A percentile compares a stretch with the other conserved stretches of the same genome.
These are phyloP conservation scores for Aschersonia sp. DNA, from an alignment of 2,329 filamentous ascomycete genomes.

Conservation along the genomic window DNA sequence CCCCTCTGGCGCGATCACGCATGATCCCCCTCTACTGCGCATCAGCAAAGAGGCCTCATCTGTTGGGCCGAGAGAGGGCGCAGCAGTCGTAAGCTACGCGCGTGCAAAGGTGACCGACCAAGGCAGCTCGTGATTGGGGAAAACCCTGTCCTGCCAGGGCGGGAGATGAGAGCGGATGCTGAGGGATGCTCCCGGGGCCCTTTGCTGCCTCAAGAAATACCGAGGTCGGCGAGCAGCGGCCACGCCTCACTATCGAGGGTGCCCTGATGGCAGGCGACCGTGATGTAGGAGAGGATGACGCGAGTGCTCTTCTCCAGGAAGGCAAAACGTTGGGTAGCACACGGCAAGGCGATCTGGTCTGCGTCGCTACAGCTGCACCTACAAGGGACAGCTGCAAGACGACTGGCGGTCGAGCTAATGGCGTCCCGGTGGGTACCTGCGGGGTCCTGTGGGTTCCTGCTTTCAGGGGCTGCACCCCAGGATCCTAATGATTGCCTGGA, in stretches of 20 bases:
- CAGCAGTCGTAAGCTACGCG: no score
- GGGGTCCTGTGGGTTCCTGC: neutral
- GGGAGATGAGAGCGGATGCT: neutral
- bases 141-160: neutral
- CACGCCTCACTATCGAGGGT: neutral
- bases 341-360: neutral
- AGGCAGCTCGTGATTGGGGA: no score
- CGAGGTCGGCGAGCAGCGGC: neutral
- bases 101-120: no score
- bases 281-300: neutral
- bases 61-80: neutral
- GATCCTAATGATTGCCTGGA: neutral
- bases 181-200: neutral
- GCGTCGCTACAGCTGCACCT: neutral
- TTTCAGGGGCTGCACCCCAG: neutral
- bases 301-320: neutral
- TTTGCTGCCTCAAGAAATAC: neutral
- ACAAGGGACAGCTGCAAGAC: neutral
- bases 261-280: neutral
- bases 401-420: neutral
- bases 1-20: constrained; percentile 1
- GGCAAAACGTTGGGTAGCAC: neutral
- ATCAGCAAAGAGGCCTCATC: neutral
- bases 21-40: neutral
- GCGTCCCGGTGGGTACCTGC: constrained; percentile 1